Evolutionary conservation across 1,284 basidiomycete species (phyloP), one percentile per base, ranked within the genome.

Genomic region (Moniliella sp.): DNA sequence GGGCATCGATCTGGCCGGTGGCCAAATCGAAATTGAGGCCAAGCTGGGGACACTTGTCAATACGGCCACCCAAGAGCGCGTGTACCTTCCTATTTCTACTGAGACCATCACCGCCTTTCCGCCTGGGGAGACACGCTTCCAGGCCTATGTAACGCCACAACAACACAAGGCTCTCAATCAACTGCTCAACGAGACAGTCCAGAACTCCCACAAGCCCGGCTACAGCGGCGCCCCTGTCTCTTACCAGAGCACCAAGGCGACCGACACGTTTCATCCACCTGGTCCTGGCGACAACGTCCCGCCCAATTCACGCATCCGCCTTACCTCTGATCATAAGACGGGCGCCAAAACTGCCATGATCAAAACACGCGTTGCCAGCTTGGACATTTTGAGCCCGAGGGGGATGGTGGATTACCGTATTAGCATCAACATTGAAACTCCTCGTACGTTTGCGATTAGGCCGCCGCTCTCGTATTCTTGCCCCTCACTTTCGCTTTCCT

Each of bases 371-470:
- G 64, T 97, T 14, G 84, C 75, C 7, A 75, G 88, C 61, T 62
- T 97, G 50, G 81, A 94, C 59, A 68, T 97, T 19, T 76, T 72
- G 59, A 75, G 73, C 48, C 88, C 88, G 2, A 76, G 78, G 52
- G 66, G 75, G 26, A 59, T 66, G 1, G 81, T 80, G 31, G 88
- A 97, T 63, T 94, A 81, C 75, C 67, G 91, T 32, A 69, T 97
- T 13, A 84, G 78, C 49, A 78, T 93, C 15, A 93, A 73, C 57
- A 60, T 78, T 14, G 88, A 97, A 69, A 67, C 54, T 30, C 61
- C 62, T 5, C 58, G 66, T 67, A 30, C 42, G 63, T n/a, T n/a
- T 59, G 38, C 35, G 28, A 34, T n/a, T n/a, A n/a, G n/a, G n/a
- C n/a, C n/a, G n/a, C n/a, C 11, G 23, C 23, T 25, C 23, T 11